These are phyloP conservation scores for Trypanosoma brucei DNA, from an alignment of 208 protist genomes.

Conservation along the genomic window DNA sequence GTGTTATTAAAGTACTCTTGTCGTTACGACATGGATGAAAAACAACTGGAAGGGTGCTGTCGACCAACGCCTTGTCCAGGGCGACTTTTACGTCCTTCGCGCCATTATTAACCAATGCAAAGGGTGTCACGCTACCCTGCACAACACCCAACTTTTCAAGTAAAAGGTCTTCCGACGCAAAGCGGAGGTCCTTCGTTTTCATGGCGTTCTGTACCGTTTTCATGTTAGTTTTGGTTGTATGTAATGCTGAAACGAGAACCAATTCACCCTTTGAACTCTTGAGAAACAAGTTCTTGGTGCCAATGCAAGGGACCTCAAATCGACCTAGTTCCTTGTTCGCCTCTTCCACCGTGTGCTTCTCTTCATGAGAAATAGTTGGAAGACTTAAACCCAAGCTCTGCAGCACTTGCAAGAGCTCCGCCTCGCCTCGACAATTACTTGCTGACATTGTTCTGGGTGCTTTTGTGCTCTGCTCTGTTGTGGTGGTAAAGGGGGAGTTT, in stretches of 20 bases:
- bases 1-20: conserved; percentile 64
- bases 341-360: conserved; percentile 71
- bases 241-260: conserved; percentile 68
- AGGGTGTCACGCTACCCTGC: conserved; percentile 74
- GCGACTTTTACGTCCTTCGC: conserved; percentile 67
- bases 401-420: conserved; percentile 50
- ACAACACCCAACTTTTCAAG: conserved; percentile 64
- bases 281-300: conserved; percentile 87
- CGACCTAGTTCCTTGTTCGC: conserved; percentile 49
- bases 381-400: conserved; percentile 35
- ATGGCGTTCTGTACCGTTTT: conserved; percentile 69
- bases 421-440: conserved; percentile 54
- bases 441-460: conserved; percentile 35
- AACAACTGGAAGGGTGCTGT: conserved; percentile 39
- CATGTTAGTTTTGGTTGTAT: conserved; percentile 68
- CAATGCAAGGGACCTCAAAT: conserved; percentile 41
- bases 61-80: conserved; percentile 59
- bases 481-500: conserved; percentile 10
- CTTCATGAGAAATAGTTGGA: conserved; percentile 59
- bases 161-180: conserved; percentile 67
- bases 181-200: conserved; percentile 74
- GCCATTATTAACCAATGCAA: conserved; percentile 79
- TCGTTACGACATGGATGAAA: conserved; percentile 85
- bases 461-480: conserved; percentile 14
- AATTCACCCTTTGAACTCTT: conserved; percentile 89